Evolutionary conservation across 495 filamentous ascomycete species (phyloP), one percentile per base, ranked within the genome.

Genomic region (Chaetomium cochliodes): DNA sequence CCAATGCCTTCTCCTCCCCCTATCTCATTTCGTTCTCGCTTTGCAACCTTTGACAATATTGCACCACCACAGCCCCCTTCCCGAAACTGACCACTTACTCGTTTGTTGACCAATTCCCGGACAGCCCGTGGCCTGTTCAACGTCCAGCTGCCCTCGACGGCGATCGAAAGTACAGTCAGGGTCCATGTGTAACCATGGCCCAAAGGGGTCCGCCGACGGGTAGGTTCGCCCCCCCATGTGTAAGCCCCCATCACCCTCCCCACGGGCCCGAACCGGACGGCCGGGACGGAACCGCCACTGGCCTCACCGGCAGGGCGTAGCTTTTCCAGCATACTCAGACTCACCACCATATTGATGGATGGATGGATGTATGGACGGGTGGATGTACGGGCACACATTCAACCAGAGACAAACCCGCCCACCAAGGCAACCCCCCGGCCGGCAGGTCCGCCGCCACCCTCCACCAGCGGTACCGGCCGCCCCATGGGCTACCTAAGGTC

Each of bases 41-140:
- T 30, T 16, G 16, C n/a, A n/a, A 30, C 26, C 26, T 22, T 47
- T 44, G 41, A 44, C 6, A 8, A 30, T 33, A 49, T 37, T 12
- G 11, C 57, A 60, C 57, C 57, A 59, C 41, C 49, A 26, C 57
- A 20, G 18, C 20, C 20, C 25, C 7, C n/a, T n/a, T n/a, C n/a
- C 55, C 22, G 39, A 49, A 49, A 20, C 57, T 49, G 42, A 37
- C 57, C 44, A 26, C 25, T 37, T 58, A 25, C 25, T 60, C 57
- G 26, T 60, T 50, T 25, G 13, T 50, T 25, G 15, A n/a, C 57
- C 57, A 60, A 60, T 60, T 44, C 57, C 18, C 42, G 42, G 25
- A 33, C 46, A 28, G 5, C 25, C 57, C 16, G 22, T 7, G 42
- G 1, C 49, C 18, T 28, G 25, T 59, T 59, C 39, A 49, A 30